phyloP scores from a whole-genome alignment of 139 green algal genomes.

The Coelastrella sp. region DNA sequence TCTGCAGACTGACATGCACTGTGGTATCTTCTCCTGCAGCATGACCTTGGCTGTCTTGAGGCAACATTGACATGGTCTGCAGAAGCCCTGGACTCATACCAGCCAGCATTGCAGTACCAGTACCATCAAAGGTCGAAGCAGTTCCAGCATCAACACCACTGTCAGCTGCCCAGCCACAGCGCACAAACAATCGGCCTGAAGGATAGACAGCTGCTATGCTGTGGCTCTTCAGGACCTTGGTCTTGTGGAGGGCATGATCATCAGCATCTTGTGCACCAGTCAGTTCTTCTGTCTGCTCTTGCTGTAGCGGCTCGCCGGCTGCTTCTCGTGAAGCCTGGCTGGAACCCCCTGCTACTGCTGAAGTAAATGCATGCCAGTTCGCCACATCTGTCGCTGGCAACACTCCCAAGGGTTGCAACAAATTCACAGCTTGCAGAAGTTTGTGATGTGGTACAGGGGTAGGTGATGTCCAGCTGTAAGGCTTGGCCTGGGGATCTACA shows the following conservation, averaged over 20 bases:
- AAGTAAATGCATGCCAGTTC: neutral
- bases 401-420: slow-evolving; percentile 23
- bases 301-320: neutral
- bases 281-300: neutral
- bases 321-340: neutral
- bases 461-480: slow-evolving; percentile 53
- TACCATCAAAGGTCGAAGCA: too few relatives aligned
- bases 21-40: slow-evolving; percentile 11
- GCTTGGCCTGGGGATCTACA: slow-evolving; percentile 55
- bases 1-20: slow-evolving; percentile 23
- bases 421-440: neutral
- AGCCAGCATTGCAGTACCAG: neutral
- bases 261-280: neutral
- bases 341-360: too few relatives aligned
- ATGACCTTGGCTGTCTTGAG: neutral
- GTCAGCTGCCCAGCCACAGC: slow-evolving; percentile 67
- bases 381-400: slow-evolving; percentile 11
- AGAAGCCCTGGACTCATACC: too few relatives aligned
- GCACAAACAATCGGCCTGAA: slow-evolving; percentile 58
- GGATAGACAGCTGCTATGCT: slow-evolving; percentile 53
- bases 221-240: neutral
- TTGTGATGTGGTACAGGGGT: slow-evolving; percentile 27
- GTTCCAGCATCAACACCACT: neutral
- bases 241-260: neutral
- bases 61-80: neutral